Base-by-base conservation (phyloP, 176 grass and related monocot species). In the Microstegium vimineum region DNA sequence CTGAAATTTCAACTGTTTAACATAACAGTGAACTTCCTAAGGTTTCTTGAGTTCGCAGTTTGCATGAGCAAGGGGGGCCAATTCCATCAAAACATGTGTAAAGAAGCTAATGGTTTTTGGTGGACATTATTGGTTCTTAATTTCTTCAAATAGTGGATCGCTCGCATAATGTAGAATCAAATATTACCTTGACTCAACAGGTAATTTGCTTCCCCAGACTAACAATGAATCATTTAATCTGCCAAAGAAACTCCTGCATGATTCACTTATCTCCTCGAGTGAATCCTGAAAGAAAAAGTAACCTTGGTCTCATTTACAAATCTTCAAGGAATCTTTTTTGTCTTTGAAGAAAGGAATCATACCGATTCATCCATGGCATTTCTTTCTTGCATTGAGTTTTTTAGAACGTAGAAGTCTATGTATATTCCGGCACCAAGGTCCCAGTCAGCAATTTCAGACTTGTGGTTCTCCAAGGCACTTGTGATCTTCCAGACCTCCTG, bases 391-490 rank as follows among this genome's bases (percentile, higher is more conserved):
- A 95, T 89, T 22, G 84, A 90, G 82, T 67, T 88, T 65, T 72
- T 91, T 65, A 98, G 18, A 71, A 86, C 78, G 62, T 91, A 98
- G 75, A 88, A 98, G 42, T 95, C 90, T 71, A 93, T 80, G 84
- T 91, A 98, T 80, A 98, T 93, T 77, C 90, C 92, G 36, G 89
- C 92, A 73, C 95, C 90, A 81, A 98, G 45, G 72, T 95, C 95
- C 92, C 95, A 93, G 47, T 95, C 92, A 86, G 92, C 86, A 77
- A 98, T 98, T 95, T 95, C 84, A 80, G 92, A 92, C 69, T 90
- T 93, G 59, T 91, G 87, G 56, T 87, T 83, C 85, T 95, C 95
- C 86, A 98, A 93, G 30, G 80, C 72, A 12, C 85, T 93, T 80
- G 87, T 86, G 57, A 93, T 90, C 27, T 91, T 87, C 90, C 90